Base-by-base conservation (phyloP, 1,284 basidiomycete species). In the Puccinia coronata region DNA sequence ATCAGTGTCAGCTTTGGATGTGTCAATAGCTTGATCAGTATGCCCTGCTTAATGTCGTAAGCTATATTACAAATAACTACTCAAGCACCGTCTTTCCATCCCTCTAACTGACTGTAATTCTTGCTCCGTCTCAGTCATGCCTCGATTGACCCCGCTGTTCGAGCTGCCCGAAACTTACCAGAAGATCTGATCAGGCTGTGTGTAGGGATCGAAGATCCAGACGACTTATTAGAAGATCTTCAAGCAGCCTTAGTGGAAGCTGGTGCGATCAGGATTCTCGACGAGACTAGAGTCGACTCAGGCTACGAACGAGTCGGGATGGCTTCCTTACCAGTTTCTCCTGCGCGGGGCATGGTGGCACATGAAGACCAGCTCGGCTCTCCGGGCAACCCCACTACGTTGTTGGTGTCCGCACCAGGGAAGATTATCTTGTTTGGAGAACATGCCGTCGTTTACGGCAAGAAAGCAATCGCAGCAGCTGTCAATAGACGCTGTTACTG, bases 21-120 rank as follows among this genome's bases (percentile, higher is more conserved):
- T 84, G 96, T 99, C 84, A 99, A 99, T 89, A 95, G 93, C 85
- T 88, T 99, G 86, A 99, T 99, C 87, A 96, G 94, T 84, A 99
- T 99, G 97, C 97, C 97, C 63, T 99, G 97, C 87, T 91, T 96
- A 84, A 99, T 99, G 97, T 97, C 95, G 95, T 96, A 87, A 88
- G 94, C 91, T 72, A n/a, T 2, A 23, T n/a, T 2, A 28, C 14
- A 39, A 43, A 16, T 39, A 18, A 18, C 31, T 49, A 2, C 39
- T 34, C n/a, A 1, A 16, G 12, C 16, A 36, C 11, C 28, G 31
- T n/a, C n/a, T 34, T 5, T 63, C 34, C 23, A 39, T 63, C 11
- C 39, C 36, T 36, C 31, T 36, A 63, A n/a, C 36, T 63, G 61
- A 41, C 18, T 41, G 18, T 41, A 23, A 36, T 81, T 82, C 70